These are phyloP conservation scores for Cladophialophora chaetospira DNA, from an alignment of 2,329 filamentous ascomycete species.

Conservation along the genomic window DNA sequence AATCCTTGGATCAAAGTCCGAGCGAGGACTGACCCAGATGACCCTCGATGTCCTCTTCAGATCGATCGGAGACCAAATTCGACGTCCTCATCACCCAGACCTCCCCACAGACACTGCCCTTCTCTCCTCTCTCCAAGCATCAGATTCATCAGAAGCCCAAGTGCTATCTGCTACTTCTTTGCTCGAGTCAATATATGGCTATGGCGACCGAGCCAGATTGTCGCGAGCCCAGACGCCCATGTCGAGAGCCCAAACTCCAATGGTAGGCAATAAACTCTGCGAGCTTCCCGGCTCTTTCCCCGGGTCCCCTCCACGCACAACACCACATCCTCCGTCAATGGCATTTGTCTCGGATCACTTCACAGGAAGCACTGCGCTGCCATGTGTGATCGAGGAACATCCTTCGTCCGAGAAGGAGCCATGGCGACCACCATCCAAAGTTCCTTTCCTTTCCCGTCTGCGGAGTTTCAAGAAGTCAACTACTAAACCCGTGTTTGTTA, in stretches of 20 bases:
- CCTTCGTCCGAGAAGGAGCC: conserved; percentile 18
- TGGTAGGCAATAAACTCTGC: conserved; percentile 45
- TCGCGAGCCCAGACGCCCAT: conserved; percentile 71
- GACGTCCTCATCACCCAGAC: conserved; percentile 57
- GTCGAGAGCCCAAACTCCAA: conserved; percentile 49
- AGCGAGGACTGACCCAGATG: conserved; percentile 89
- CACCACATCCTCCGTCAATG: neutral
- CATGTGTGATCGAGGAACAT: conserved; percentile 6
- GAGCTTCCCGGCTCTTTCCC: conserved; percentile 34
- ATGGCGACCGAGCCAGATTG: conserved; percentile 58
- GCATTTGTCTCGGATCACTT: conserved; percentile 14
- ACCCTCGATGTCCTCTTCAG: conserved; percentile 86
- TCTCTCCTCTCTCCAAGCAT: conserved; percentile 72
- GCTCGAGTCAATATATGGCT: conserved; percentile 75
- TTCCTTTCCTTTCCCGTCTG: conserved; percentile 35
- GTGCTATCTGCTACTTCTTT: conserved; percentile 74
- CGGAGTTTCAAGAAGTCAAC: conserved; percentile 32
- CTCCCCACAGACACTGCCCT: conserved; percentile 57
- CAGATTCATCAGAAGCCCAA: conserved; percentile 79
- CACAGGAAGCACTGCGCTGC: conserved; percentile 2
- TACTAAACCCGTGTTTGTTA: conserved; percentile 41
- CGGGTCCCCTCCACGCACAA: conserved; percentile 5
- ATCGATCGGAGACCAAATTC: conserved; percentile 72
- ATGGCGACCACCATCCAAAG: conserved; percentile 36
- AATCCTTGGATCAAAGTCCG: conserved; percentile 81